phyloP scores from a whole-genome alignment of 306 rosid species.

The Malus fusca region DNA sequence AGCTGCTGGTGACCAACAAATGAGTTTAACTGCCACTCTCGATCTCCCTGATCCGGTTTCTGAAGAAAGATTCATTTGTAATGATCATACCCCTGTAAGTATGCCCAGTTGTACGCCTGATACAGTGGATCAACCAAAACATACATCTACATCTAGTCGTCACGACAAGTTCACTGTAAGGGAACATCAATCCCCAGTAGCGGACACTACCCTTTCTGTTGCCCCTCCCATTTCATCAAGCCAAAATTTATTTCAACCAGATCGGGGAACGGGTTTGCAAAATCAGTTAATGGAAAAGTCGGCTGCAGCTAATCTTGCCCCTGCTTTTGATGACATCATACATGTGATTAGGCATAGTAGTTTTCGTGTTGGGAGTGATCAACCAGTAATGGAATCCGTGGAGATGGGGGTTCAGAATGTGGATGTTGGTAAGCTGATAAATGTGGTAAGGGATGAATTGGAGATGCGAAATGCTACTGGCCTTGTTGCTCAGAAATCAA shows the following conservation, averaged over 20 bases:
- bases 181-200: slow-evolving; percentile 50
- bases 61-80: slow-evolving; percentile 38
- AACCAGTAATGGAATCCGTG: slow-evolving; percentile 61
- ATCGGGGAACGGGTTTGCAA: slow-evolving; percentile 36
- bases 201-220: slow-evolving; percentile 38
- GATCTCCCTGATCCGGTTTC: slow-evolving; percentile 27
- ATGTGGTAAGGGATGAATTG: slow-evolving; percentile 64
- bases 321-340: slow-evolving; percentile 88
- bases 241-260: slow-evolving; percentile 47
- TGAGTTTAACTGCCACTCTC: slow-evolving; percentile 17
- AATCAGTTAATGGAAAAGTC: slow-evolving; percentile 47
- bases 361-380: slow-evolving; percentile 87
- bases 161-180: slow-evolving; percentile 78
- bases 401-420: slow-evolving; percentile 89
- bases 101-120: slow-evolving; percentile 26
- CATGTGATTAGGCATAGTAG: slow-evolving; percentile 97
- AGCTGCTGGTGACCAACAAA: slow-evolving; percentile 17
- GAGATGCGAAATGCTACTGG: slow-evolving; percentile 45
- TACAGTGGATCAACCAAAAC: slow-evolving; percentile 24
- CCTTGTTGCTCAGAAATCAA: slow-evolving; percentile 37
- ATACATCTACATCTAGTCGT: slow-evolving; percentile 31
- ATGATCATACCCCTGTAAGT: slow-evolving; percentile 29
- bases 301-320: slow-evolving; percentile 56
- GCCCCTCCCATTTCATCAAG: slow-evolving; percentile 29
- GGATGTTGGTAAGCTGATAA: slow-evolving; percentile 72